Conservation (phyloP, 2,329 filamentous ascomycete genomes). For the Diaporthe citrichinensis region DNA sequence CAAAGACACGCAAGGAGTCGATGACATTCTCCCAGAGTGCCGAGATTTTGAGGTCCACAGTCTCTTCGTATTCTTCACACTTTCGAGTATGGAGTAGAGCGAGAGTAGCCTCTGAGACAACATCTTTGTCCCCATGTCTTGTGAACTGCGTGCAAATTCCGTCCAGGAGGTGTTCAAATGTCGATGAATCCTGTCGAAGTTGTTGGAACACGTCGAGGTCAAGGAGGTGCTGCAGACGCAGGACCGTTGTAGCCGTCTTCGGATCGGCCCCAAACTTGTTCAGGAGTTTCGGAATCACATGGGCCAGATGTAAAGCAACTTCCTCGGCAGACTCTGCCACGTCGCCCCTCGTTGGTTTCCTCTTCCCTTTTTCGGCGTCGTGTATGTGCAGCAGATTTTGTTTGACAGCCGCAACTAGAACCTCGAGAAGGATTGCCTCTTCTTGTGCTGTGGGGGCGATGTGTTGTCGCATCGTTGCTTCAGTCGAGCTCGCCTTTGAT, state of each 20-base stretch:
- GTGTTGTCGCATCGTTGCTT: conserved; percentile 76
- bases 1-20: conserved; percentile 79
- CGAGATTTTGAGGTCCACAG: conserved; percentile 84
- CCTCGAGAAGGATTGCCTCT: conserved; percentile 87
- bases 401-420: conserved; percentile 87
- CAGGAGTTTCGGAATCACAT: conserved; percentile 85
- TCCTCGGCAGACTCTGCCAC: conserved; percentile 82
- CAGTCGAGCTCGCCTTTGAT: conserved; percentile 55
- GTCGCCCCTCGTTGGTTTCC: conserved; percentile 70
- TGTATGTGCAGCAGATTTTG: conserved; percentile 76
- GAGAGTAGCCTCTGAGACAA: conserved; percentile 85
- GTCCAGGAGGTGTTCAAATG: conserved; percentile 85
- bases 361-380: conserved; percentile 74
- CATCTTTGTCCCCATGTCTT: conserved; percentile 88
- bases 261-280: conserved; percentile 95
- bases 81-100: conserved; percentile 88
- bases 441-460: conserved; percentile 83
- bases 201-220: conserved; percentile 91
- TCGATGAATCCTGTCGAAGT: conserved; percentile 86
- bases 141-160: conserved; percentile 96
- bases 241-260: conserved; percentile 85
- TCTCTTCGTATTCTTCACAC: conserved; percentile 90
- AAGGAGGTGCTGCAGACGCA: conserved; percentile 88
- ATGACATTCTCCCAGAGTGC: conserved; percentile 89
- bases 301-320: conserved; percentile 82